Conservation (phyloP, 2,329 filamentous ascomycete species). For the Drechslera avenae region DNA sequence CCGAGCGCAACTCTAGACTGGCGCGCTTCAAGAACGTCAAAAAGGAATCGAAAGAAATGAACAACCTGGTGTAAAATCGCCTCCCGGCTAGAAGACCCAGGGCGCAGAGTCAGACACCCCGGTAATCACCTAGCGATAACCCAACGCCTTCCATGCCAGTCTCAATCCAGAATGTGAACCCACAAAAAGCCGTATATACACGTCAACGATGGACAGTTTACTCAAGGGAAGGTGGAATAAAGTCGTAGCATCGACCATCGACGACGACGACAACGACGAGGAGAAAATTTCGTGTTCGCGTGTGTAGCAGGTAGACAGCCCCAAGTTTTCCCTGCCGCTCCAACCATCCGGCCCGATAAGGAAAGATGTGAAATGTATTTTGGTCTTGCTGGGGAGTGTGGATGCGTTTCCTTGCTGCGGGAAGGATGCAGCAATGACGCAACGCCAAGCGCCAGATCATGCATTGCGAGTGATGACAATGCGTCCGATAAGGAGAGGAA, state of each 20-base stretch:
- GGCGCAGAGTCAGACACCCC: no score
- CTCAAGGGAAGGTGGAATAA: slow-evolving; percentile 22
- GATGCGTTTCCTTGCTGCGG: slow-evolving; percentile 20
- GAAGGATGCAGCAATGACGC: slow-evolving; percentile 30
- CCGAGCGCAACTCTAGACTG: slow-evolving; percentile 15
- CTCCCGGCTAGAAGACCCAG: neutral
- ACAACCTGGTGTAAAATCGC: slow-evolving; percentile 19
- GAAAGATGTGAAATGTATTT: slow-evolving; percentile 22
- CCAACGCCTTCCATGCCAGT: slow-evolving; percentile 20
- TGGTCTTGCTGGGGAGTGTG: slow-evolving; percentile 10
- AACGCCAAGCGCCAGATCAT: slow-evolving; percentile 39
- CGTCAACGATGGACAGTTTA: slow-evolving; percentile 21
- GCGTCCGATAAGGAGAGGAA: slow-evolving; percentile 29
- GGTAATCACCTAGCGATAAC: no score
- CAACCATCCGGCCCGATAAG: slow-evolving; percentile 15
- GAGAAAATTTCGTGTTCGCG: slow-evolving; percentile 24
- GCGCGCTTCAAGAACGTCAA: slow-evolving; percentile 1
- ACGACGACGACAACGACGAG: neutral
- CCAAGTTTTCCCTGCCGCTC: slow-evolving; percentile 14
- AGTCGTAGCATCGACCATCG: slow-evolving; percentile 17
- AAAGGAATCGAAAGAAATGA: neutral
- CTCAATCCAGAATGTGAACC: slow-evolving; percentile 15
- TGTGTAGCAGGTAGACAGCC: slow-evolving; percentile 10
- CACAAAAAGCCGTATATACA: slow-evolving; percentile 28
- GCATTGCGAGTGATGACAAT: slow-evolving; percentile 29